Conservation (phyloP, 805 yeast genomes). For the Wickerhamomyces chaumierensis region DNA sequence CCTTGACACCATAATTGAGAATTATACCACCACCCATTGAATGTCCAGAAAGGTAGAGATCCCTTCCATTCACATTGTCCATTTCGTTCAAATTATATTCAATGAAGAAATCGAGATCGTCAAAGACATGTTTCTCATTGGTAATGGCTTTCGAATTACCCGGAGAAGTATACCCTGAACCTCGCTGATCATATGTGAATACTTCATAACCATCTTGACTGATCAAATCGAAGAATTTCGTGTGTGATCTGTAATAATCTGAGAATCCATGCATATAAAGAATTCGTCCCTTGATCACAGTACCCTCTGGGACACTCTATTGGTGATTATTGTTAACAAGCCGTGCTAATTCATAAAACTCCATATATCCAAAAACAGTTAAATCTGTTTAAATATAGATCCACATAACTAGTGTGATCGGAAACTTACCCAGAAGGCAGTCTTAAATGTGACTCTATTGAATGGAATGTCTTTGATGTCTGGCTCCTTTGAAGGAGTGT, state of each 20-base stretch:
- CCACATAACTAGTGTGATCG: neutral
- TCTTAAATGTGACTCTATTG: constrained; percentile 1
- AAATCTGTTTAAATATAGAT: too few species aligned
- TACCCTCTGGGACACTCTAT: constrained; percentile 22
- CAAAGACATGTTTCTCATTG: constrained; percentile 41
- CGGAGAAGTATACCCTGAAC: constrained; percentile 56
- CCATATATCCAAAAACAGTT: too few species aligned
- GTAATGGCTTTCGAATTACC: constrained; percentile 44
- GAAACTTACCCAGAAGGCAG: constrained; percentile 3
- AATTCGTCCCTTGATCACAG: constrained; percentile 37
- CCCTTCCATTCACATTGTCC: constrained; percentile 16
- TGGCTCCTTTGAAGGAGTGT: neutral
- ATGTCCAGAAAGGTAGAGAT: constrained; percentile 49
- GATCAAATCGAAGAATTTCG: constrained; percentile 41
- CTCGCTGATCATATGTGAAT: constrained; percentile 65
- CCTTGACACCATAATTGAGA: constrained; percentile 49
- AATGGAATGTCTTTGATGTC: neutral
- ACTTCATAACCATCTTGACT: constrained; percentile 47
- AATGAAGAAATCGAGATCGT: constrained; percentile 50
- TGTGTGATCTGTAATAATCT: constrained; percentile 41
- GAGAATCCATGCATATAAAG: constrained; percentile 64
- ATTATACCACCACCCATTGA: constrained; percentile 78
- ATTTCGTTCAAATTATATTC: constrained; percentile 29
- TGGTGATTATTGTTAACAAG: too few species aligned
- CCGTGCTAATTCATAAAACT: too few species aligned